Evolutionary conservation across 176 grass and related monocot genomes (phyloP), one percentile per base, ranked within the genome.

Genomic region (Hsuehochloa calcarea): DNA sequence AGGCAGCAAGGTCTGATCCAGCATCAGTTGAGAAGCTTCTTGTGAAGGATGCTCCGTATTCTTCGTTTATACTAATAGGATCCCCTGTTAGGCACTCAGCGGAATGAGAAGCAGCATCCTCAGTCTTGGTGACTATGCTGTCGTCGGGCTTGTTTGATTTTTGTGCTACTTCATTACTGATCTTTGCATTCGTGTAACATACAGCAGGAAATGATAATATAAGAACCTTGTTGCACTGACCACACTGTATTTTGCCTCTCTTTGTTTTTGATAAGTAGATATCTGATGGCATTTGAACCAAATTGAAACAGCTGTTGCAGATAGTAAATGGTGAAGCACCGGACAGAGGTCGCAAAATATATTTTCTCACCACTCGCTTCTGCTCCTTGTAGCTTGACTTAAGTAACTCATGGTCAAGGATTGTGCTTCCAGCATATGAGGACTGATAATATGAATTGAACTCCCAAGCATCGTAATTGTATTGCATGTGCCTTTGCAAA

Each of bases 251-350:
- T 82, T 92, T 93, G 52, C 79, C 83, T 13, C 76, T 31, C 70
- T 84, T 96, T 59, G 75, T 81, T 65, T 87, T 99, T 38, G 93
- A 89, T 40, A 94, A 67, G 35, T 92, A 84, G 78, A 96, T 87
- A 74, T 93, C 92, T 35, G 93, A 86, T 85, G 97, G 93, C 54
- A 94, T 80, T 86, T 91, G 93, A 80, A 99, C 86, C 78, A 99
- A 73, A 82, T 84, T 84, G 75, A 87, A 89, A 73, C 97, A 99
- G 55, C 88, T 76, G 29, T 87, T 81, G 75, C 97, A 99, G 74
- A 96, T 84, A 2, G 90, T 84, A 66, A 88, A 99, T 34, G 97
- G 97, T 22, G 91, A 91, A 51, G 85, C 97, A 16, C 93, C 91
- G 1, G 85, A 96, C 59, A 99, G 71, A 74, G 97, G 88, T 43